Percentiles rank a stretch among this genome's conserved stretches.
These are phyloP conservation scores for Fusarium xyrophilum DNA, from an alignment of 2,329 filamentous ascomycete species.

Conservation along the genomic window DNA sequence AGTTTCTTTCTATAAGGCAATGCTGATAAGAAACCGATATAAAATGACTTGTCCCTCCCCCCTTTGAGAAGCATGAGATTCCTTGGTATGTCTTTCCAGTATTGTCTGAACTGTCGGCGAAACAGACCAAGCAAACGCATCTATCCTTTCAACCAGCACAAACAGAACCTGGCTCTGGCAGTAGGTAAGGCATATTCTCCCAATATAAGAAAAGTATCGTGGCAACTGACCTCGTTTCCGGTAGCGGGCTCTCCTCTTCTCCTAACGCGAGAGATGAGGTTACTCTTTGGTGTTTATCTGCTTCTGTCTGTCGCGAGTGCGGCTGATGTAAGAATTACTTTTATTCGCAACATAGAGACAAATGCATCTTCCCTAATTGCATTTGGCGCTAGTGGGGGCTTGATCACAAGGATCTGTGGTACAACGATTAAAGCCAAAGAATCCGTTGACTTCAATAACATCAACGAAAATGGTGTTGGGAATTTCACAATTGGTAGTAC, in stretches of 20 bases:
- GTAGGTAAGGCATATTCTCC: not conserved
- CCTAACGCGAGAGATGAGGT: not conserved
- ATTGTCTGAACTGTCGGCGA: not conserved
- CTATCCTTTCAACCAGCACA: not conserved
- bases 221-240: not conserved
- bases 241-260: not conserved
- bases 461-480: not conserved
- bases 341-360: not conserved
- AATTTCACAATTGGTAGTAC: not conserved
- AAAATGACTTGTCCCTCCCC: not conserved
- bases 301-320: not conserved
- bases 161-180: not conserved
- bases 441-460: not conserved
- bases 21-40: not conserved
- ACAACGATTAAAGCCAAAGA: not conserved
- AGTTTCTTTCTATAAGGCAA: not conserved
- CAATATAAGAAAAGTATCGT: not conserved
- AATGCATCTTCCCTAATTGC: not conserved
- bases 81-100: not conserved
- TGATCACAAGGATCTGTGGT: not conserved
- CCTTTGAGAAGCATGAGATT: not conserved
- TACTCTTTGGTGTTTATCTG: not conserved
- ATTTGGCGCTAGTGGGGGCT: not conserved
- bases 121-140: not conserved
- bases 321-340: not conserved